A percentile compares a stretch with the other conserved stretches of the same genome.
Evolutionary conservation across 2,329 filamentous ascomycete genomes (phyloP).

Genomic region (Beauveria australis): DNA sequence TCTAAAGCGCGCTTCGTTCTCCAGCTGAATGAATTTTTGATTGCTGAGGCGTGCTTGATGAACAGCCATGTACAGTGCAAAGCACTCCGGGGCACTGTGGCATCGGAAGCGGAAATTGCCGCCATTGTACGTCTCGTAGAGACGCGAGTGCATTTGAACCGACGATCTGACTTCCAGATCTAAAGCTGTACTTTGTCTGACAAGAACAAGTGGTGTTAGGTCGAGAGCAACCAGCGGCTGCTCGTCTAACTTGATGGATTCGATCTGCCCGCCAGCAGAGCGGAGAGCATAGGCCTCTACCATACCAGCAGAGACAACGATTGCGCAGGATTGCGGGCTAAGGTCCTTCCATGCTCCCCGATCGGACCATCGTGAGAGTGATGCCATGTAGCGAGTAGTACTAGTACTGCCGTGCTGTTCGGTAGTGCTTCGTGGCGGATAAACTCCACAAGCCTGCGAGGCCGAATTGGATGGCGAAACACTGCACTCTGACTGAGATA

Average conservation of each 20-base stretch:
- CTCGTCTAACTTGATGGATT: conserved; percentile 14
- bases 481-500: conserved; percentile 48
- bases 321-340: conserved; percentile 40
- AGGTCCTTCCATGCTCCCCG: conserved; percentile 55
- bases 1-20: conserved; percentile 61
- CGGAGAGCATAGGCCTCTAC: conserved; percentile 47
- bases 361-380: conserved; percentile 55
- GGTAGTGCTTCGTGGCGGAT: conserved; percentile 24
- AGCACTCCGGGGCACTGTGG: conserved; percentile 66
- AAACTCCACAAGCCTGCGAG: conserved; percentile 59
- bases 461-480: conserved; percentile 74
- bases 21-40: conserved; percentile 68
- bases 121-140: conserved; percentile 53
- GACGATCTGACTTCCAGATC: conserved; percentile 92
- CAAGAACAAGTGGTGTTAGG: conserved; percentile 82
- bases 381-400: conserved; percentile 40
- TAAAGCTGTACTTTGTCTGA: conserved; percentile 82
- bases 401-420: conserved; percentile 33
- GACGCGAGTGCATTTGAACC: conserved; percentile 61
- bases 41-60: conserved; percentile 89
- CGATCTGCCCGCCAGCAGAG: conserved; percentile 21
- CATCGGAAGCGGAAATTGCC: conserved; percentile 87
- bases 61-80: conserved; percentile 74
- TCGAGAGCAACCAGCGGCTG: conserved; percentile 61
- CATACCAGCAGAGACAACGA: conserved; percentile 49